Evolutionary conservation across 2,329 filamentous ascomycete species (phyloP), one percentile per base, ranked within the genome.

Genomic region (Neofusicoccum ribis): DNA sequence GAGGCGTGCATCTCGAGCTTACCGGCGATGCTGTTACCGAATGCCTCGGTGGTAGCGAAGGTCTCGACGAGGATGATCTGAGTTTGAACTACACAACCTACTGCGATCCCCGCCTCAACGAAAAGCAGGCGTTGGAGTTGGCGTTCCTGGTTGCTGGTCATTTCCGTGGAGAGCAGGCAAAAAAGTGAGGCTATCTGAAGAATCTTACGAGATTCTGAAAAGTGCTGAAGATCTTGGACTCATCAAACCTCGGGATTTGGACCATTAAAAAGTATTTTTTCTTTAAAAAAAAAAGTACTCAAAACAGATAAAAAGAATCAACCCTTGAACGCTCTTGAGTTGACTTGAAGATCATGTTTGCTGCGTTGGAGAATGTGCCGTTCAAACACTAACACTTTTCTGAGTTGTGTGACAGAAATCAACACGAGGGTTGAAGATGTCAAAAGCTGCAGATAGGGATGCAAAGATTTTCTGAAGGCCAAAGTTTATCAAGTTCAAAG

Each of bases 1-100:
- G 95, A 43, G 95, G 95, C 60, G 91, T 98, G 72, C 95, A 99
- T 79, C 85, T 99, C 7, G 95, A 99, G 79, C 83, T 99, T 52
- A 99, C 95, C 0, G 95, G 94, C 6, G 95, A 99, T 73, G 91
- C 93, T 7, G 95, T 99, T 9, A 99, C 95, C 0, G 95, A 99
- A 81, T 99, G 95, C 73, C 86, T 96, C 0, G 93, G 95, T 65
- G 95, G 95, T 20, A 94, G 92, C 68, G 92, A 92, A 74, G 91
- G 90, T 0, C 81, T 98, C 66, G 91, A 86, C 41, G 95, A 98
- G 77, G 91, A 95, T 68, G 94, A 97, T 73, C 77, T 99, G 72
- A 90, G 90, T 2, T 86, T 92, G 69, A 93, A 97, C 73, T 99
- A 99, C 79, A 96, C 93, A 5, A 96, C 91, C 43, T 98, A 94